A percentile compares a stretch with the other conserved stretches of the same genome.
These are phyloP conservation scores for Brachypodium distachyon DNA, from an alignment of 202 grass and related monocot genomes.

Conservation along the genomic window DNA sequence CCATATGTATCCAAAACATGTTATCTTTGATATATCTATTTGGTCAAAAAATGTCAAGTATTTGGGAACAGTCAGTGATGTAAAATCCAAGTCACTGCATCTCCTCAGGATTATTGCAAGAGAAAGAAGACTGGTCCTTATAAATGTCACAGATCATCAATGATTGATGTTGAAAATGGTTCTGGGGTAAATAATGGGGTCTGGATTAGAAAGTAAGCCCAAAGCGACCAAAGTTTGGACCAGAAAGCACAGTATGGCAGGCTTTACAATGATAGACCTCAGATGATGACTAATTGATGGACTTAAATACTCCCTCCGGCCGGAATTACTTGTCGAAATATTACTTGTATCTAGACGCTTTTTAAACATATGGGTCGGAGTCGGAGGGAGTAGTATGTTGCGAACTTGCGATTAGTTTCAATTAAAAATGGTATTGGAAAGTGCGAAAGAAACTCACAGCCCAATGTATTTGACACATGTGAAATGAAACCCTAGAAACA, in stretches of 20 bases:
- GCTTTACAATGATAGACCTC: not conserved
- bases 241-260: not conserved
- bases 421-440: not conserved
- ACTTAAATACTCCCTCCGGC: not conserved
- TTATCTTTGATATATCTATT: not conserved
- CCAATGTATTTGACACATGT: too few species aligned
- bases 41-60: not conserved
- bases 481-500: not conserved
- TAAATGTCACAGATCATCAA: not conserved
- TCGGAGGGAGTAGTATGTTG: too few species aligned
- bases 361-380: too few species aligned
- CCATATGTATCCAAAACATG: conserved; percentile 11
- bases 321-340: too few species aligned
- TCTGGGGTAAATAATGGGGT: not conserved
- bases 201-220: not conserved
- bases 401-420: not conserved
- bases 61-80: not conserved
- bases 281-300: not conserved
- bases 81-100: not conserved
- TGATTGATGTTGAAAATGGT: not conserved
- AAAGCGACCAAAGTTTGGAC: not conserved
- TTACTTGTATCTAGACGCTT: too few species aligned
- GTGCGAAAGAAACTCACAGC: not conserved
- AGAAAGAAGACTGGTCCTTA: not conserved
- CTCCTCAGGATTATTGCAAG: not conserved